A percentile compares a stretch with the other conserved stretches of the same genome.
These are phyloP conservation scores for Cucumis sativus DNA, from an alignment of 306 rosid species.

Conservation along the genomic window DNA sequence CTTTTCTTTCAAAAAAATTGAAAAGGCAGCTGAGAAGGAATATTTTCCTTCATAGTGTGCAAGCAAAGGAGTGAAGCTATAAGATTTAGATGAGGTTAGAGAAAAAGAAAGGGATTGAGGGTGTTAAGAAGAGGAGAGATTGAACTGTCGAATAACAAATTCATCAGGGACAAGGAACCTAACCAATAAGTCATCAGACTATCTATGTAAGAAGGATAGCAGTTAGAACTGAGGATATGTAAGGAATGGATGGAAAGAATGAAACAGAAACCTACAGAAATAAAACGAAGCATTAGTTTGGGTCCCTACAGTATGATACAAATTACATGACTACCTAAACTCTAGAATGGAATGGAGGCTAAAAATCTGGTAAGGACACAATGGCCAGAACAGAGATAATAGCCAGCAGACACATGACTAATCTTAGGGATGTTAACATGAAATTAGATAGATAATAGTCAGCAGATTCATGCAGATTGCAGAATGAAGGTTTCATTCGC, in stretches of 20 bases:
- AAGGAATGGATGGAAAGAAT: constrained; percentile 1
- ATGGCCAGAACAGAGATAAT: background rate
- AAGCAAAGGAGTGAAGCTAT: constrained; percentile 5
- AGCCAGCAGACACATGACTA: background rate
- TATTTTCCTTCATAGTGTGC: background rate
- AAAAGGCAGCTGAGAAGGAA: constrained; percentile 1
- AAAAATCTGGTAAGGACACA: background rate
- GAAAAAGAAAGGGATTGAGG: background rate
- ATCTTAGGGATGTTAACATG: background rate
- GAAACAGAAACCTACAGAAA: constrained; percentile 6
- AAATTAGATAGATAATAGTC: background rate
- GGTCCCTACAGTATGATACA: constrained; percentile 4
- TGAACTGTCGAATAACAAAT: background rate
- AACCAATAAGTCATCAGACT: constrained; percentile 3
- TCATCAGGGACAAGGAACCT: constrained; percentile 7
- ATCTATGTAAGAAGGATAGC: constrained; percentile 1
- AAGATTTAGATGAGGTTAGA: background rate
- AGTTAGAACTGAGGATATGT: background rate
- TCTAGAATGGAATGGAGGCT: background rate
- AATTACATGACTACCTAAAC: background rate
- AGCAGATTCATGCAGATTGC: background rate
- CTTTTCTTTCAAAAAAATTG: constrained; percentile 12
- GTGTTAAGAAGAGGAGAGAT: background rate
- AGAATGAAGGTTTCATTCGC: background rate
- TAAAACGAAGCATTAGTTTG: background rate